Conservation (phyloP, 2,329 filamentous ascomycete genomes). For the Beauveria scarabaeidicola region DNA sequence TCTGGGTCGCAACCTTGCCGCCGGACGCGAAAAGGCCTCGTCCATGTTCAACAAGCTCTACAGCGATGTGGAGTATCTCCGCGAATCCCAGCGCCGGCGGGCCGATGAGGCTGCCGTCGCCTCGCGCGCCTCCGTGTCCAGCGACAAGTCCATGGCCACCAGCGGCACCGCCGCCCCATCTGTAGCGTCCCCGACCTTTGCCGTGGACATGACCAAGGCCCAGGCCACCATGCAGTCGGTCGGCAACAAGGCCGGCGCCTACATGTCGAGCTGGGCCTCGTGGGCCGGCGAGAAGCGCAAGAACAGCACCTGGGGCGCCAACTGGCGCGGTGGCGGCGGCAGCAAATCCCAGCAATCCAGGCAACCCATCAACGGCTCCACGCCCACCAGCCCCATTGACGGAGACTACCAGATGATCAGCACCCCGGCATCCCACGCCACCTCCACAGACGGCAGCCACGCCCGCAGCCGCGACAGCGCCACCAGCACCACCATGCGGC, state of each 20-base stretch:
- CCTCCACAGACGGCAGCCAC: constrained; percentile 21
- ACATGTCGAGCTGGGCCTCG: constrained; percentile 59
- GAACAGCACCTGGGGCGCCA: constrained; percentile 34
- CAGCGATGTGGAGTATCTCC: constrained; percentile 68
- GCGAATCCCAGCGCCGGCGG: constrained; percentile 36
- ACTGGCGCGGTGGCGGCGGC: constrained; percentile 26
- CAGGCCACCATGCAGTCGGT: constrained; percentile 41
- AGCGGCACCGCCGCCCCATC: constrained; percentile 18
- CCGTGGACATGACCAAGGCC: constrained; percentile 29
- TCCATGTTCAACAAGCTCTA: constrained; percentile 83
- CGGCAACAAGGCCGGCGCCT: constrained; percentile 50
- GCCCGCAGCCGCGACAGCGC: constrained; percentile 8
- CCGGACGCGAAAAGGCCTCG: constrained; percentile 79
- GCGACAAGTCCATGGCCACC: constrained; percentile 17
- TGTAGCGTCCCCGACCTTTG: constrained; percentile 12
- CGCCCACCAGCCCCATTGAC: constrained; percentile 29
- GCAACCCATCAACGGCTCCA: constrained; percentile 24
- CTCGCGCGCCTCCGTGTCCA: constrained; percentile 13
- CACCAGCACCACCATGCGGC: constrained; percentile 18
- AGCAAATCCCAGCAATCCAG: constrained; percentile 23
- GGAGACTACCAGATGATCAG: constrained; percentile 30
- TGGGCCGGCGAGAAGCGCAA: constrained; percentile 73
- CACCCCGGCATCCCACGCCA: constrained; percentile 20
- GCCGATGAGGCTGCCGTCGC: constrained; percentile 26
- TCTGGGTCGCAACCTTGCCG: constrained; percentile 80